phyloP scores from a whole-genome alignment of 2,329 filamentous ascomycete genomes.

The Colletotrichum gloeosporioides region DNA sequence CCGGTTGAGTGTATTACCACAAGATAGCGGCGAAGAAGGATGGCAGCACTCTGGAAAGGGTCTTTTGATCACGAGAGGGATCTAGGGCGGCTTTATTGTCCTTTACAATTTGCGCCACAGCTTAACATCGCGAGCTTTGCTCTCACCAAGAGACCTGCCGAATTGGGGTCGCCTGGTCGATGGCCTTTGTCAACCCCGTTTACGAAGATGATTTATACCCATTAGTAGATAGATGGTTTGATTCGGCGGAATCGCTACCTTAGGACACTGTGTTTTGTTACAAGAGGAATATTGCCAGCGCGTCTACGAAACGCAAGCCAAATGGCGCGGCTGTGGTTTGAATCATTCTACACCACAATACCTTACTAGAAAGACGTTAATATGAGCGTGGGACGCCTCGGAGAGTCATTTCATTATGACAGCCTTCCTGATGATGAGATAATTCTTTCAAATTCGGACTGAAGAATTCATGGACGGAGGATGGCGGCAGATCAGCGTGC shows the following conservation, averaged over 20 bases:
- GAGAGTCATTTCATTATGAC: no score
- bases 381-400: no score
- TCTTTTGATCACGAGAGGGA: background rate
- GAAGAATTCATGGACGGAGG: no score
- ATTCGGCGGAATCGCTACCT: accelerated
- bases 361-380: no score
- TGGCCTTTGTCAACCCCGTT: background rate
- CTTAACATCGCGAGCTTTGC: background rate
- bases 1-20: background rate
- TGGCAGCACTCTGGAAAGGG: accelerated
- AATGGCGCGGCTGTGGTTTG: no score
- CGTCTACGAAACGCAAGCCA: background rate
- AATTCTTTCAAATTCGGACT: no score
- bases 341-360: no score
- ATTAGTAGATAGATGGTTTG: background rate
- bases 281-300: accelerated
- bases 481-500: no score
- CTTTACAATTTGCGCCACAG: no score
- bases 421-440: no score
- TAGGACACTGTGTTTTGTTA: accelerated
- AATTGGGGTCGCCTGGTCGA: background rate
- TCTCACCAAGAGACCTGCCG: no score
- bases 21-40: background rate
- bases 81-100: background rate
- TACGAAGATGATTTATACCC: accelerated